A percentile compares a stretch with the other conserved stretches of the same genome.
These are phyloP conservation scores for Meira nashicola DNA, from an alignment of 1,284 basidiomycete species.

Conservation along the genomic window DNA sequence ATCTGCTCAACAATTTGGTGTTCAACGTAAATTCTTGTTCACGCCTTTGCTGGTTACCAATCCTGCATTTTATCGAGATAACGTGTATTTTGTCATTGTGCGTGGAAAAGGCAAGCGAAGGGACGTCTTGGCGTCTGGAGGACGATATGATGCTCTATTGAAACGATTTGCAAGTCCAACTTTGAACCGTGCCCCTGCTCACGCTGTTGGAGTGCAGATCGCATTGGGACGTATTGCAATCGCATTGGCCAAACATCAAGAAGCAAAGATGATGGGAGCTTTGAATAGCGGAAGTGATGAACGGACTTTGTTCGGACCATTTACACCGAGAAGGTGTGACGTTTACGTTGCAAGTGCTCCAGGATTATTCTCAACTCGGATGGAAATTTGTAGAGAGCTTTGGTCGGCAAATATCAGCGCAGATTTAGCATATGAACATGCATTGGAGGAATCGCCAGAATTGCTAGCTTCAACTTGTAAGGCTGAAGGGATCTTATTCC, in stretches of 20 bases:
- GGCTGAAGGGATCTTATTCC: slow-evolving; percentile 47
- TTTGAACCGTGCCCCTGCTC: slow-evolving; percentile 58
- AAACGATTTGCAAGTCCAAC: slow-evolving; percentile 61
- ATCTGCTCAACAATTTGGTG: slow-evolving; percentile 63
- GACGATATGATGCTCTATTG: slow-evolving; percentile 73
- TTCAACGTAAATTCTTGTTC: slow-evolving; percentile 63
- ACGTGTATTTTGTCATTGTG: slow-evolving; percentile 70
- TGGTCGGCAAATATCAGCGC: slow-evolving; percentile 79
- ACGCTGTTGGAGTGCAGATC: slow-evolving; percentile 70
- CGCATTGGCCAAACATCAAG: slow-evolving; percentile 62
- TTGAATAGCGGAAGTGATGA: slow-evolving; percentile 56
- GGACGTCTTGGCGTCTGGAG: slow-evolving; percentile 71
- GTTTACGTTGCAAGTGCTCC: slow-evolving; percentile 69
- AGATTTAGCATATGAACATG: slow-evolving; percentile 70
- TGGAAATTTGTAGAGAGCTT: slow-evolving; percentile 70
- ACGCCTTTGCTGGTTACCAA: slow-evolving; percentile 64
- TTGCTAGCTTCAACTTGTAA: slow-evolving; percentile 40
- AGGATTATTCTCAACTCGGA: slow-evolving; percentile 68
- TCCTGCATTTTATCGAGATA: slow-evolving; percentile 66
- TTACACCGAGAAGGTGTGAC: slow-evolving; percentile 76
- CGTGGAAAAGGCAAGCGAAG: slow-evolving; percentile 62
- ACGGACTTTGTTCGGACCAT: slow-evolving; percentile 77
- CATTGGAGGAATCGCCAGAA: slow-evolving; percentile 40
- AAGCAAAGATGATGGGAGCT: slow-evolving; percentile 56
- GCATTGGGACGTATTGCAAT: slow-evolving; percentile 72